Base-by-base conservation (phyloP, 768 basidiomycete species). In the Termitomyces sp. region DNA sequence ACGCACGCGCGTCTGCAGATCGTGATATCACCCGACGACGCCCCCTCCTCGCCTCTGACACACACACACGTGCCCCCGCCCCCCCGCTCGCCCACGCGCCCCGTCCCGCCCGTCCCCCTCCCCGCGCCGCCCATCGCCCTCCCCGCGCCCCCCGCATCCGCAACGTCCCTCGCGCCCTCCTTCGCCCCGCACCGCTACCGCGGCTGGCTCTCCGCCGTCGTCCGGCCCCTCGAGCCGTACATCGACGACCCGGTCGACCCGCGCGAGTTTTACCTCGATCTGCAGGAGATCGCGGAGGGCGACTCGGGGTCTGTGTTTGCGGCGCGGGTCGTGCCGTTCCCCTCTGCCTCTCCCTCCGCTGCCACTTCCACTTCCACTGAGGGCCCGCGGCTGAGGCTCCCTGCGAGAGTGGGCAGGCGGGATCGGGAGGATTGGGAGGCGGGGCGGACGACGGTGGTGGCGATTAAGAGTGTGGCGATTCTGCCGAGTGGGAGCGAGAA, bases 231-330 rank as follows among this genome's bases (percentile, higher is more conserved):
- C 24, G 81, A 79, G 46, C 77, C 81, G 27, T 89, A 85, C 68
- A 87, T 93, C 64, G 80, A 87, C 62, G 80, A 84, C 48, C 68
- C 74, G 1, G 69, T 82, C 20, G 82, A 91, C 66, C 91, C 90
- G 4, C 75, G 80, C 1, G 76, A 81, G 4, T 79, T 82, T 57
- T 93, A 89, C 69, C 72, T 78, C 9, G 83, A 90, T 59, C 73
- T 92, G 46, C 82, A 80, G 54, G 91, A 92, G 72, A 87, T 94
- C 30, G 91, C 89, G 0, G 88, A 93, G 68, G 91, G 92, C 33
- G 91, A 93, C 67, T 88, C 82, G 42, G 92, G 92, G 4, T 86
- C 82, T 2, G 88, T 94, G 20, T 82, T 70, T 62, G 74, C 78
- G 22, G 82, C 82, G 6, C 66, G 72, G 6, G 65, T 83, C 47